A percentile compares a stretch with the other conserved stretches of the same genome.
These are phyloP conservation scores for Apiospora rasikravindrae DNA, from an alignment of 2,329 filamentous ascomycete genomes.

Conservation along the genomic window DNA sequence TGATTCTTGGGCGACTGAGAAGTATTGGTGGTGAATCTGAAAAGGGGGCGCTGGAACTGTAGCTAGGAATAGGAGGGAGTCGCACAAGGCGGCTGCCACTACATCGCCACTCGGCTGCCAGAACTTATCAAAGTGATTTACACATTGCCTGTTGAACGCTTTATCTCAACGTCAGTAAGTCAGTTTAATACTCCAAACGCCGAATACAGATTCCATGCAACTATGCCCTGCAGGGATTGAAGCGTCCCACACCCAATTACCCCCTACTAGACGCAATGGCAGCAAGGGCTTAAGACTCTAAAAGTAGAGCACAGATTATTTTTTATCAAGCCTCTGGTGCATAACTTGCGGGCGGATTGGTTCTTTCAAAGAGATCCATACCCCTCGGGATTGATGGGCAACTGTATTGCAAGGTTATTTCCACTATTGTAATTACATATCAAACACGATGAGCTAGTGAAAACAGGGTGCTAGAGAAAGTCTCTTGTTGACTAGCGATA, in stretches of 20 bases:
- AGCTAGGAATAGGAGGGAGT: not conserved
- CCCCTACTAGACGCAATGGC: too few relatives aligned
- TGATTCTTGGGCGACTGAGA: not conserved
- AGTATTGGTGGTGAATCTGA: not conserved
- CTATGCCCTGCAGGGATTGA: not conserved
- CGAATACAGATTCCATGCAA: not conserved
- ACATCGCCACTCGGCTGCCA: not conserved
- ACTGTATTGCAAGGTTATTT: too few relatives aligned
- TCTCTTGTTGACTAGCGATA: too few relatives aligned
- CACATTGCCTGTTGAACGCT: not conserved
- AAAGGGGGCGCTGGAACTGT: not conserved
- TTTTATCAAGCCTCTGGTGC: too few relatives aligned
- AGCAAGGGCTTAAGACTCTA: too few relatives aligned
- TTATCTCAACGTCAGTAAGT: not conserved
- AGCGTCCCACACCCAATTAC: not conserved
- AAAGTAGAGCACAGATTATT: too few relatives aligned
- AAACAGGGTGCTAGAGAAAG: too few relatives aligned
- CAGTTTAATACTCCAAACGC: not conserved
- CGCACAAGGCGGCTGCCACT: not conserved
- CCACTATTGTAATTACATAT: too few relatives aligned
- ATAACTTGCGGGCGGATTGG: too few relatives aligned
- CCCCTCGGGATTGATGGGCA: too few relatives aligned
- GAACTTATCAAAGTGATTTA: not conserved
- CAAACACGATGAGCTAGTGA: too few relatives aligned
- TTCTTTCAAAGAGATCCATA: too few relatives aligned